These are phyloP conservation scores for Betula pendula DNA, from an alignment of 306 rosid species.

Conservation along the genomic window DNA sequence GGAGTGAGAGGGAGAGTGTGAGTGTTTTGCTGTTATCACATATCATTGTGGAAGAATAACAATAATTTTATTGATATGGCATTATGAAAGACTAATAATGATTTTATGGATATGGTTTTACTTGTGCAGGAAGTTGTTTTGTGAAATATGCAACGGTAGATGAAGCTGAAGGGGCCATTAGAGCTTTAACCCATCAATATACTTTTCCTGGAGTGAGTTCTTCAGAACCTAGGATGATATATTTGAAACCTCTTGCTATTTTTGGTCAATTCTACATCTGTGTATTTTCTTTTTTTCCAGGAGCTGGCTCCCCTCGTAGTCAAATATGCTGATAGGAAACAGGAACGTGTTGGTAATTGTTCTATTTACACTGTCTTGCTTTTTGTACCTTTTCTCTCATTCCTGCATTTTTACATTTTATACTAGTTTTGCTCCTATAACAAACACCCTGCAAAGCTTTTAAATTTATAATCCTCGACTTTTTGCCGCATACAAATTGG, in stretches of 20 bases:
- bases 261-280: constrained; percentile 24
- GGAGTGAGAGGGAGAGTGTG: background rate
- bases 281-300: constrained; percentile 41
- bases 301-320: constrained; percentile 62
- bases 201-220: constrained; percentile 77
- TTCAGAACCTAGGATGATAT: constrained; percentile 9
- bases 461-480: background rate
- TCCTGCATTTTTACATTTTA: constrained; percentile 5
- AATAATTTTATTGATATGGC: background rate
- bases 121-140: constrained; percentile 75
- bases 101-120: constrained; percentile 29
- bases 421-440: constrained; percentile 12
- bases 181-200: constrained; percentile 66
- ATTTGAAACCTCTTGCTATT: constrained; percentile 20
- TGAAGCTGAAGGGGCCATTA: constrained; percentile 79
- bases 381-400: constrained; percentile 18
- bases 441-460: constrained; percentile 13
- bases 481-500: background rate
- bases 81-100: constrained; percentile 7
- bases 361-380: constrained; percentile 10
- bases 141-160: constrained; percentile 68
- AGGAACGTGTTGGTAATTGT: constrained; percentile 63
- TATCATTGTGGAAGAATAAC: background rate
- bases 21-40: background rate
- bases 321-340: constrained; percentile 71